phyloP scores from a whole-genome alignment of 495 filamentous ascomycete species.

The Hypoxylon perforatum region DNA sequence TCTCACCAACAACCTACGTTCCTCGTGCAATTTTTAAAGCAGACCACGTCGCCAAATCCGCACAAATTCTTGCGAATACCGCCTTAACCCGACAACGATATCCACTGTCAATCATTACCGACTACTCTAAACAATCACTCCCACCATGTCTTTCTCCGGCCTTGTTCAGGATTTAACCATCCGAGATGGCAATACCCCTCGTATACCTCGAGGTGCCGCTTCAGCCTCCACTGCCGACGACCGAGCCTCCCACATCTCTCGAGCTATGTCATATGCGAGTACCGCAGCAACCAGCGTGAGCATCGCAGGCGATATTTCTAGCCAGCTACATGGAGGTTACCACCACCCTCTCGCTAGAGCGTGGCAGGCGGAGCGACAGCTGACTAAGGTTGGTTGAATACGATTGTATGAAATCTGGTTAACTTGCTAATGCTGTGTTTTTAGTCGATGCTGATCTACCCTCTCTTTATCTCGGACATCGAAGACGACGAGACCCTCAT shows the following conservation, averaged over 20 bases:
- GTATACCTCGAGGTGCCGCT: conserved; percentile 52
- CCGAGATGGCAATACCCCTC: conserved; percentile 59
- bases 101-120: background rate
- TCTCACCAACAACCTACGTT: too few species aligned
- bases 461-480: conserved; percentile 93
- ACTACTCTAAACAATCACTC: background rate
- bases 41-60: background rate
- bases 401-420: conserved; percentile 18
- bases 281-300: conserved; percentile 94
- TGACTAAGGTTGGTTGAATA: conserved; percentile 80
- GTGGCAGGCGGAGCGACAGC: conserved; percentile 96
- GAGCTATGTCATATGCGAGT: conserved; percentile 81
- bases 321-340: conserved; percentile 95
- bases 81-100: background rate
- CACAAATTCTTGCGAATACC: background rate
- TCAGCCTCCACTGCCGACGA: conserved; percentile 66
- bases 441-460: conserved; percentile 97
- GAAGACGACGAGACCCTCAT: conserved; percentile 92
- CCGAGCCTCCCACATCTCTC: conserved; percentile 73
- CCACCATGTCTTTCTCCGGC: conserved; percentile 87
- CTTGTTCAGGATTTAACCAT: conserved; percentile 88
- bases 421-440: conserved; percentile 8
- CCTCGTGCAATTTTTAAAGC: too few species aligned
- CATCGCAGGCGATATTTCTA: conserved; percentile 91
- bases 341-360: conserved; percentile 87